A percentile compares a stretch with the other conserved stretches of the same genome.
These are phyloP conservation scores for Acanthamoeba sp. DNA, from an alignment of 208 protist genomes.

Conservation along the genomic window DNA sequence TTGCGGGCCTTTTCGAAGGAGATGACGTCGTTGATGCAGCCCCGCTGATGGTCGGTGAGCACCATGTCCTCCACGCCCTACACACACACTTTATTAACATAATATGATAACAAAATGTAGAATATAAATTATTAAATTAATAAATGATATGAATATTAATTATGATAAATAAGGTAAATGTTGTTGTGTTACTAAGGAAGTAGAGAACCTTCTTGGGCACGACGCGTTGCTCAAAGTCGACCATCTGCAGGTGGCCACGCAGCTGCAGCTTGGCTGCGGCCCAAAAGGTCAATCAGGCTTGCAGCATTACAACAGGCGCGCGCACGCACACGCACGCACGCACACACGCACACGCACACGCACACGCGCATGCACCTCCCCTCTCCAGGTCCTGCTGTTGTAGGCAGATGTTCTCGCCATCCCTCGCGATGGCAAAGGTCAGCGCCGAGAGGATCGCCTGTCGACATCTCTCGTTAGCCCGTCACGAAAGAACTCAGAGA, in stretches of 20 bases:
- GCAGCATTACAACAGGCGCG: background rate
- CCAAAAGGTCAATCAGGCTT: background rate
- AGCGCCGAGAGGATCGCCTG: constrained; percentile 76
- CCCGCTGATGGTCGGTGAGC: background rate
- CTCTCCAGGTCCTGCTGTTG: constrained; percentile 78
- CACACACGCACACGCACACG: background rate
- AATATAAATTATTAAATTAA: too few relatives aligned
- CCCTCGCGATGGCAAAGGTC: constrained; percentile 76
- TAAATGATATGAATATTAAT: too few relatives aligned
- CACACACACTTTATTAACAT: too few relatives aligned
- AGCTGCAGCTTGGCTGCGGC: constrained; percentile 40
- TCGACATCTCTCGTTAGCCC: too few relatives aligned
- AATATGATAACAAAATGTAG: too few relatives aligned
- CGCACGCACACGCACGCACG: background rate
- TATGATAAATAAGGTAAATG: too few relatives aligned
- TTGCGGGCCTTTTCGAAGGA: constrained; percentile 81
- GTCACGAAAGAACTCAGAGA: too few relatives aligned
- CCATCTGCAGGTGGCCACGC: constrained; percentile 71
- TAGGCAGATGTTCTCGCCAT: constrained; percentile 53
- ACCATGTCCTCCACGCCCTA: constrained; percentile 76
- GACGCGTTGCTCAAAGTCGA: constrained; percentile 76
- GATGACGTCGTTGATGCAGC: constrained; percentile 78
- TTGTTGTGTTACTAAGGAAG: too few relatives aligned
- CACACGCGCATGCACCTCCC: background rate
- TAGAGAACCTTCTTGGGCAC: background rate